Base-by-base conservation (phyloP, 345 rosid genomes). In the Moricandia arvensis region DNA sequence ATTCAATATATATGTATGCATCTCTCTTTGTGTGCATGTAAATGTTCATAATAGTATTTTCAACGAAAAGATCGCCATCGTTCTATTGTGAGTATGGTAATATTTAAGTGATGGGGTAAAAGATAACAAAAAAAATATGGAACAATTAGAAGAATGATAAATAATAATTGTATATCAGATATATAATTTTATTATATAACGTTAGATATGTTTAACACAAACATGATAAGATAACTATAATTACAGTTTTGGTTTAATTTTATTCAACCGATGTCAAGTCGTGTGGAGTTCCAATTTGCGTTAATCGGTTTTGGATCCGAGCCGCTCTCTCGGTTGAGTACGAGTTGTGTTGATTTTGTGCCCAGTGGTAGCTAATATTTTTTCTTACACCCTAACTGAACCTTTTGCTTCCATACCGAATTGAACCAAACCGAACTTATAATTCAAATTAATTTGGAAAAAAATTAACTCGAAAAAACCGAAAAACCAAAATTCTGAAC, bases 1-100 rank as follows among this genome's bases (percentile, higher is more conserved):
- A 64, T 77, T 70, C 37, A 57, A 65, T 43, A 47, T 45, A 45
- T 5, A 47, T 47, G 15, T 47, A n/a, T 47, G 53, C 53, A 47
- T 47, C 53, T 47, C 17, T 47, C 53, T 47, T 37, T 47, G 18
- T 47, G 53, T 47, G 53, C 53, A 47, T 47, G 53, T 47, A 47
- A 43, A 13, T 43, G 51, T 43, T 12, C 51, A 47, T 47, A 47
- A 47, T 13, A 47, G 53, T 47, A n/a, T n/a, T 47, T 47, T 47
- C 53, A 47, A 47, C 53, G 18, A 47, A n/a, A 43, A 43, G 7
- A n/a, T 47, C 53, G 18, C 5, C 53, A 47, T 47, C 53, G 53
- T 47, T 47, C 53, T n/a, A 47, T 6, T 13, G 51, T 43, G 53
- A 43, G 51, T 43, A 13, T 43, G 51, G 51, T 43, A n/a, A n/a